These are phyloP conservation scores for Botrytis medusae DNA, from an alignment of 2,329 filamentous ascomycete genomes.

Conservation along the genomic window DNA sequence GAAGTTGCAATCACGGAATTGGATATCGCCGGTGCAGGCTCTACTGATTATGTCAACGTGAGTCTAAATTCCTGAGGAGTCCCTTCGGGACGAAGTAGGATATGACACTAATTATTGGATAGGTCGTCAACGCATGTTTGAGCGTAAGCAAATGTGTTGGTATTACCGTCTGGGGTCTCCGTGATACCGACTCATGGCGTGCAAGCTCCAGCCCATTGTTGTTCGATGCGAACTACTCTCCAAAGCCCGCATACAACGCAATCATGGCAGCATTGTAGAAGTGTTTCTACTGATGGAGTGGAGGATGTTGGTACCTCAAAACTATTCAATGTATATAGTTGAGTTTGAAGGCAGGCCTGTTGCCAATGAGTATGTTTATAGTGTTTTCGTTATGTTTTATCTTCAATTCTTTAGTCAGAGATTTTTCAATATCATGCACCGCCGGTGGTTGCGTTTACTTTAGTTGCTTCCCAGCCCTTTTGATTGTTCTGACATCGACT, in stretches of 20 bases:
- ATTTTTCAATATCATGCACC: not conserved
- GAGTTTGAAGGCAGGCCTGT: not conserved
- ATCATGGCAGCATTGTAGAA: constrained; percentile 25
- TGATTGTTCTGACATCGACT: too few relatives aligned
- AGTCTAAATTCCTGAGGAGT: constrained; percentile 5
- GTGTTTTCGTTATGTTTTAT: not conserved
- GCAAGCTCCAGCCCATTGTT: constrained; percentile 51
- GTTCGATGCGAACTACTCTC: constrained; percentile 52
- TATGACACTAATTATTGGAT: not conserved
- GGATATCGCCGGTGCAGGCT: constrained; percentile 48
- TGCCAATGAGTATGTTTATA: not conserved
- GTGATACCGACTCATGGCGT: constrained; percentile 52
- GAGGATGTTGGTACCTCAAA: not conserved
- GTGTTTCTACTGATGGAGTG: not conserved
- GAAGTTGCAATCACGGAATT: constrained; percentile 62
- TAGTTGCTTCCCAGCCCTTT: not conserved
- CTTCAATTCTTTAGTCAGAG: not conserved
- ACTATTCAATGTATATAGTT: not conserved
- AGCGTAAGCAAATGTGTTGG: constrained; percentile 37
- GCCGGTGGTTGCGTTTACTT: not conserved
- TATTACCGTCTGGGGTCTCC: constrained; percentile 39
- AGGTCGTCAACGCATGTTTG: constrained; percentile 36
- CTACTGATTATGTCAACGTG: constrained; percentile 27
- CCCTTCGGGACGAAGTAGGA: not conserved
- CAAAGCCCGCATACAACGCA: constrained; percentile 54